Evolutionary conservation across 495 filamentous ascomycete genomes (phyloP), one percentile per base, ranked within the genome.

Genomic region (Penicillium verhagenii): DNA sequence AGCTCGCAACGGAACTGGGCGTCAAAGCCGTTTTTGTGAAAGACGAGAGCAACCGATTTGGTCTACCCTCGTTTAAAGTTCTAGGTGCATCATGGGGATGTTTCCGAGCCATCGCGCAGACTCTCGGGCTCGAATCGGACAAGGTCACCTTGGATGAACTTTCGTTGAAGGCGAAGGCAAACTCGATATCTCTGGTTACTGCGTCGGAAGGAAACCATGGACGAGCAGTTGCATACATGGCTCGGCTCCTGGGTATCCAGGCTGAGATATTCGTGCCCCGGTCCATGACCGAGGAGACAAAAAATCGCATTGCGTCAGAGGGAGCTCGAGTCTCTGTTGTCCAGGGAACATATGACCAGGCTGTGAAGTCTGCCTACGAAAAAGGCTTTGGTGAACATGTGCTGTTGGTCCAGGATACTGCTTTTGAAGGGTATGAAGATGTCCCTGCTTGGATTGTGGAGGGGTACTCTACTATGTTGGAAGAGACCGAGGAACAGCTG

Each of bases 151-250:
- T 85, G 0, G 63, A 70, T 5, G 70, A 75, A 9, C 44, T 87
- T 20, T 58, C 67, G 25, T 57, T 4, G n/a, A 63, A 66, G 39
- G 71, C 79, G 11, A 53, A 65, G 53, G 38, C 63, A 35, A 33
- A 49, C 4, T 51, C 53, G 4, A 46, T 79, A 57, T 56, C 61
- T 13, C 54, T 83, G 48, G 67, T 80, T 62, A 69, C 86, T 33
- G 81, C 82, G 13, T 86, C 88, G 0, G 85, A 86, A 35, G 88
- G 87, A 0, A 92, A 92, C 59, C 85, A 86, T 76, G 88, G 88
- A 1, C 73, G 87, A 5, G 87, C 88, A 2, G 80, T 86, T 2
- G 83, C 86, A 0, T 74, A 78, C 4, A 87, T 90, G 81, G 86
- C 79, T 0, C 55, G 59, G n/a, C 67, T 83, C 13, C 59, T 91